phyloP scores from a whole-genome alignment of 106 monocot genomes.

The Xerophyta viscosa region DNA sequence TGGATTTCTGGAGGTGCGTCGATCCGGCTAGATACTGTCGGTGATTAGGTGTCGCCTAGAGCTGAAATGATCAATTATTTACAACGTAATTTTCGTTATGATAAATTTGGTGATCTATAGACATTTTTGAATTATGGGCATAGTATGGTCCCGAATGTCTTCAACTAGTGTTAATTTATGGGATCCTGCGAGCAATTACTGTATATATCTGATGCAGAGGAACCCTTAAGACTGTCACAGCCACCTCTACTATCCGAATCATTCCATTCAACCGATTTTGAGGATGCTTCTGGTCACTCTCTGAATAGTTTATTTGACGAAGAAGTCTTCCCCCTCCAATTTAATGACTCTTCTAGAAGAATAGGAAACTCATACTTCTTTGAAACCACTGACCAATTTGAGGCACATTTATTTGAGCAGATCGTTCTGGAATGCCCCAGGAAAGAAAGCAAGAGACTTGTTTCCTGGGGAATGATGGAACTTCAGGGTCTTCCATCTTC shows the following conservation, averaged over 20 bases:
- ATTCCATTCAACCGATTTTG: constrained; percentile 25
- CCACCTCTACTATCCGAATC: constrained; percentile 6
- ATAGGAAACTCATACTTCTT: too few species aligned
- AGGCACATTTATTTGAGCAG: constrained; percentile 22
- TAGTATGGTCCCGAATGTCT: constrained; percentile 27
- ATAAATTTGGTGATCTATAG: not conserved
- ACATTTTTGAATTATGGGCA: not conserved
- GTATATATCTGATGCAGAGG: constrained; percentile 8
- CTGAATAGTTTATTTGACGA: constrained; percentile 9
- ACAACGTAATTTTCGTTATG: not conserved
- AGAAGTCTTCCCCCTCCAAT: not conserved
- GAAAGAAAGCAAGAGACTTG: constrained; percentile 17
- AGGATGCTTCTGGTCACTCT: constrained; percentile 12
- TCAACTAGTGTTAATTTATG: constrained; percentile 31
- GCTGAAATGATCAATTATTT: not conserved
- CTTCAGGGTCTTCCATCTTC: constrained; percentile 43
- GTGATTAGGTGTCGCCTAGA: not conserved
- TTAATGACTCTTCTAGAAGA: constrained; percentile 9
- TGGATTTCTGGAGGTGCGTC: not conserved
- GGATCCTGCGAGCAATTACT: constrained; percentile 33
- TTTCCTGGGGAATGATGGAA: constrained; percentile 60
- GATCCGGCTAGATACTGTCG: not conserved
- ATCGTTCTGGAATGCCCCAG: constrained; percentile 45
- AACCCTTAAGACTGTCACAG: constrained; percentile 9
- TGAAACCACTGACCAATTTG: constrained; percentile 7